Evolutionary conservation across 2,329 filamentous ascomycete genomes (phyloP), one percentile per base, ranked within the genome.

Genomic region (Canariomyces notabilis): DNA sequence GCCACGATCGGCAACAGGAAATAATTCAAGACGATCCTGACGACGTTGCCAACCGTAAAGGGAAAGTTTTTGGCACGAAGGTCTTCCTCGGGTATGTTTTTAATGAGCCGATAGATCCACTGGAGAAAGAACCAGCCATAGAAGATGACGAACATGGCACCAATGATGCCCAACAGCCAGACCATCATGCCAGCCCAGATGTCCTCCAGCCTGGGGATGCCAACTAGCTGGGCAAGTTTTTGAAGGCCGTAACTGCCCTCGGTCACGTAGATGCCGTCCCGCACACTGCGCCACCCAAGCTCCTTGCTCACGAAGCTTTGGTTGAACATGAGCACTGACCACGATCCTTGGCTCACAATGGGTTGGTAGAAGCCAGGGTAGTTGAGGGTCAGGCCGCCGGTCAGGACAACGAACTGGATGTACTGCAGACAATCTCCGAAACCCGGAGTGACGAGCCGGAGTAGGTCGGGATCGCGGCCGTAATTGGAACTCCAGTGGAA

Each of bases 401-500:
- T 93, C 48, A 98, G 70, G 18, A 87, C 83, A 44, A 93, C 76
- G 58, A 95, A 98, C 62, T 98, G 93, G 15, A 98, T 87, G 64
- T 98, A 97, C 66, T 97, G 90, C 45, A 98, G 74, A 61, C 93
- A 98, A 63, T 98, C 93, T 6, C 89, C 89, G 63, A 98, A 97
- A 1, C 93, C 93, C 5, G 93, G 93, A 0, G 93, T 98, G 26
- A 98, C 89, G 38, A 98, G 74, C 45, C 93, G 83, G 44, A 98
- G 74, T 55, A 96, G 73, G 67, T 98, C 93, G 51, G 88, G 87
- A 58, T 98, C 93, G 57, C 91, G 82, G 29, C 93, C 93, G 63
- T 95, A 97, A 63, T 98, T 98, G 61, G 89, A 94, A n/a, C 89
- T 89, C 89, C 91, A 98, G 56, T 87, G 83, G 64, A 97, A 97